A percentile compares a stretch with the other conserved stretches of the same genome.
phyloP scores from a whole-genome alignment of 495 filamentous ascomycete species.

The Symbiotaphrina buchneri region DNA sequence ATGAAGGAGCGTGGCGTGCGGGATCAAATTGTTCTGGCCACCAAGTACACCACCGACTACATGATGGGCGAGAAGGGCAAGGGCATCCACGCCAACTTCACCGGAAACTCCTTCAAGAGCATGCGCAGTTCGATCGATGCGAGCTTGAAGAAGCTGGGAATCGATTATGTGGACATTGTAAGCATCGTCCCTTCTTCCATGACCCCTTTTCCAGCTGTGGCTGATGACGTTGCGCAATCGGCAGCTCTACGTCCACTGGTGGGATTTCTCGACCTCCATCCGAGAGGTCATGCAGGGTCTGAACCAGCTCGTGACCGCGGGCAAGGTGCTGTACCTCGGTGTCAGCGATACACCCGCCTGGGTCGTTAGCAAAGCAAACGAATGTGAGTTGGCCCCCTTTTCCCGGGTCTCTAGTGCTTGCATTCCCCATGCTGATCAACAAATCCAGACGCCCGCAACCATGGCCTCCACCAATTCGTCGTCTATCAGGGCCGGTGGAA shows the following conservation, averaged over 20 bases:
- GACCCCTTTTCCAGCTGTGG: background rate
- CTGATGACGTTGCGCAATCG: background rate
- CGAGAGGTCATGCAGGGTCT: slow-evolving; percentile 49
- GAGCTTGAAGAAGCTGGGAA: slow-evolving; percentile 36
- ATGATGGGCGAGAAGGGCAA: slow-evolving; percentile 12
- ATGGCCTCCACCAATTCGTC: slow-evolving; percentile 37
- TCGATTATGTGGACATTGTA: slow-evolving; percentile 40
- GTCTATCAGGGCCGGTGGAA: slow-evolving; percentile 48
- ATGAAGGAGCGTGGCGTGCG: slow-evolving; percentile 28
- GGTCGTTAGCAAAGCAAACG: slow-evolving; percentile 42
- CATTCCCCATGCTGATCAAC: background rate
- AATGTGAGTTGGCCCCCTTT: slow-evolving; percentile 13
- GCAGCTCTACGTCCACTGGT: slow-evolving; percentile 26
- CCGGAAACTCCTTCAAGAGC: slow-evolving; percentile 35
- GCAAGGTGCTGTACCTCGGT: slow-evolving; percentile 52
- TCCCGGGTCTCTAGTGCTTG: background rate
- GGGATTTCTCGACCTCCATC: slow-evolving; percentile 39
- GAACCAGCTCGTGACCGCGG: slow-evolving; percentile 29
- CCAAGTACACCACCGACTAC: slow-evolving; percentile 38
- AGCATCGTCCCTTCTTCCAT: slow-evolving; percentile 1
- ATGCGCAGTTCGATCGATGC: slow-evolving; percentile 27
- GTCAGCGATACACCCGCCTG: slow-evolving; percentile 49
- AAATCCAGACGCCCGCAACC: slow-evolving; percentile 27
- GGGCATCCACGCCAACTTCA: slow-evolving; percentile 29
- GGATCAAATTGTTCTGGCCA: slow-evolving; percentile 46